These are phyloP conservation scores for Lactuca saligna DNA, from an alignment of 129 eudicot species.

Conservation along the genomic window DNA sequence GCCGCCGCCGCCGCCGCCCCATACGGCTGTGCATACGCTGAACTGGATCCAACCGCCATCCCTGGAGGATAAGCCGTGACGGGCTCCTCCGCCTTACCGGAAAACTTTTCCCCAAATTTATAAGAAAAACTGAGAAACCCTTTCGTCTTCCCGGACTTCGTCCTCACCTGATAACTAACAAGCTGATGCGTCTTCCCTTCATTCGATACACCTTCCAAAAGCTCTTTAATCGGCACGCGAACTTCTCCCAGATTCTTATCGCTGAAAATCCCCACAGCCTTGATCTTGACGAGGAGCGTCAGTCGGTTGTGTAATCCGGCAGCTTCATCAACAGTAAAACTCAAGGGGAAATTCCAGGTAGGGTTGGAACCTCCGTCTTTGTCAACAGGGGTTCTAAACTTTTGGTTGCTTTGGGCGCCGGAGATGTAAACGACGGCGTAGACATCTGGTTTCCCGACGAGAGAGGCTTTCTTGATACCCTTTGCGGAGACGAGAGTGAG, in stretches of 20 bases:
- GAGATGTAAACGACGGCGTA: constrained; percentile 59
- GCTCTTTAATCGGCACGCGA: constrained; percentile 49
- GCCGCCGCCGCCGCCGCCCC: neutral
- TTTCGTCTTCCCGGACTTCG: constrained; percentile 49
- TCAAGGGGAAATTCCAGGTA: constrained; percentile 66
- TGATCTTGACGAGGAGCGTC: constrained; percentile 44
- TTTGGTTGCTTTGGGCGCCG: constrained; percentile 42
- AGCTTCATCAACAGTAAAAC: constrained; percentile 53
- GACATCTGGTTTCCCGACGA: constrained; percentile 56
- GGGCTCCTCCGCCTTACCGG: constrained; percentile 23
- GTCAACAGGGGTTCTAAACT: constrained; percentile 44
- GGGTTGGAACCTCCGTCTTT: constrained; percentile 52
- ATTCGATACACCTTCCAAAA: constrained; percentile 20
- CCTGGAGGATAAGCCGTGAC: constrained; percentile 41
- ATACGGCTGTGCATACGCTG: constrained; percentile 36
- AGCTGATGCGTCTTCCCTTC: constrained; percentile 17
- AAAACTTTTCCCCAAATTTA: constrained; percentile 40
- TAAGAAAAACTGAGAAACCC: constrained; percentile 53
- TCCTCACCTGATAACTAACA: constrained; percentile 61
- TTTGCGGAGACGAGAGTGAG: constrained; percentile 53
- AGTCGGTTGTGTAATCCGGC: constrained; percentile 40
- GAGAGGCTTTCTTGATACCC: constrained; percentile 58
- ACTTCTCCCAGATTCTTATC: constrained; percentile 63
- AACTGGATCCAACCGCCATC: constrained; percentile 35
- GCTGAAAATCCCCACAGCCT: constrained; percentile 47